Evolutionary conservation across 2,329 filamentous ascomycete genomes (phyloP).

Genomic region (Ophiosphaerella herpotricha): DNA sequence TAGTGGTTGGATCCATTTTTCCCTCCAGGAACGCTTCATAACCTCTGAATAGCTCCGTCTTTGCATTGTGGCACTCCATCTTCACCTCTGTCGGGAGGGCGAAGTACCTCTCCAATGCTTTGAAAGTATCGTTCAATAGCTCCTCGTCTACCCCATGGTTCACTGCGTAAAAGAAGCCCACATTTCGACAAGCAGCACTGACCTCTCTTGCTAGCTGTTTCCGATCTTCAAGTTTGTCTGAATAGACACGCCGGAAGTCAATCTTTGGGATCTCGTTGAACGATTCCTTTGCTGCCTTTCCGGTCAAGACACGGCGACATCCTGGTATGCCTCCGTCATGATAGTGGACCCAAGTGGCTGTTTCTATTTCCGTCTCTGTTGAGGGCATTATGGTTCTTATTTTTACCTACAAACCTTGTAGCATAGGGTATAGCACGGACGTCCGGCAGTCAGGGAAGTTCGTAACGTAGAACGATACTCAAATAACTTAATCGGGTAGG

Average conservation of each 20-base stretch:
- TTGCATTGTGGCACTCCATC: slow-evolving; percentile 45
- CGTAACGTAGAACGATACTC: neutral
- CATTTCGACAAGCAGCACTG: slow-evolving; percentile 37
- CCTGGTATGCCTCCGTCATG: slow-evolving; percentile 39
- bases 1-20: slow-evolving; percentile 41
- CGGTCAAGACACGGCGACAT: slow-evolving; percentile 29
- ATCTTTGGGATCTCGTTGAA: slow-evolving; percentile 37
- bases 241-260: slow-evolving; percentile 37
- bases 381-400: slow-evolving; percentile 9
- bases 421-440: neutral
- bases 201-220: slow-evolving; percentile 36
- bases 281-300: slow-evolving; percentile 27
- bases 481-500: too few relatives aligned
- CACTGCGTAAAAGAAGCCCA: slow-evolving; percentile 42
- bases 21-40: slow-evolving; percentile 45
- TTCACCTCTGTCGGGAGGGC: slow-evolving; percentile 36
- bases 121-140: slow-evolving; percentile 34
- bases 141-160: slow-evolving; percentile 37
- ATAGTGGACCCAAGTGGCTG: slow-evolving; percentile 32
- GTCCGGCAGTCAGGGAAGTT: neutral
- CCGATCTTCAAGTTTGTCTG: slow-evolving; percentile 25
- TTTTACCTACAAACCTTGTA: neutral
- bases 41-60: slow-evolving; percentile 41
- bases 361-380: slow-evolving; percentile 14
- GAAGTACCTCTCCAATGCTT: slow-evolving; percentile 38